Evolutionary conservation across 2,329 filamentous ascomycete species (phyloP).

Genomic region (Arthrobotrys entomopaga): DNA sequence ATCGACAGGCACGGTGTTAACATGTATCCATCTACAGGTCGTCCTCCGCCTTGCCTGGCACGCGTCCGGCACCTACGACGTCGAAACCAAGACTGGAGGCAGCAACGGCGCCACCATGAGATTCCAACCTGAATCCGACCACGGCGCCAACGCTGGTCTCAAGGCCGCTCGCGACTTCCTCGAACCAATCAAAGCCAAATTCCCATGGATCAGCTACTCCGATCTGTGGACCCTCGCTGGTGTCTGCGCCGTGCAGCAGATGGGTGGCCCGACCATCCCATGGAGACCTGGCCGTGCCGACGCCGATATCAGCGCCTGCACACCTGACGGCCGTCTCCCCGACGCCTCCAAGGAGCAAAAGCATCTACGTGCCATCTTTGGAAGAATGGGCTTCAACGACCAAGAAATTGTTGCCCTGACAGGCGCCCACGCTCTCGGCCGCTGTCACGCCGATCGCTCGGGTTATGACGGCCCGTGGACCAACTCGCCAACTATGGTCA

Average conservation of each 20-base stretch:
- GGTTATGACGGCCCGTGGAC: conserved; percentile 92
- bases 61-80: conserved; percentile 89
- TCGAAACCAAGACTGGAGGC: conserved; percentile 85
- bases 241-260: conserved; percentile 89
- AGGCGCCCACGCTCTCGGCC: conserved; percentile 79
- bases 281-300: conserved; percentile 88
- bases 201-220: conserved; percentile 95
- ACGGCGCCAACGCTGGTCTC: conserved; percentile 93
- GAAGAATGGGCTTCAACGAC: conserved; percentile 97
- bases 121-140: conserved; percentile 85
- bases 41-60: conserved; percentile 93
- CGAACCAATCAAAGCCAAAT: conserved; percentile 87
- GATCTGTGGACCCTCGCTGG: conserved; percentile 95
- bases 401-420: conserved; percentile 91
- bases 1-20: not conserved
- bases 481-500: conserved; percentile 88
- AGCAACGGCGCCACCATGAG: conserved; percentile 98
- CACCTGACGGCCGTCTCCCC: conserved; percentile 89
- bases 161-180: conserved; percentile 89
- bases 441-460: conserved; percentile 80
- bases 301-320: conserved; percentile 82
- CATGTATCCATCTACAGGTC: conserved; percentile 63
- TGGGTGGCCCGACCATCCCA: conserved; percentile 86
- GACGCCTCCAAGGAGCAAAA: conserved; percentile 80
- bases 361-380: conserved; percentile 91